These are phyloP conservation scores for Phaseolus lunatus DNA, from an alignment of 306 rosid genomes.

Conservation along the genomic window DNA sequence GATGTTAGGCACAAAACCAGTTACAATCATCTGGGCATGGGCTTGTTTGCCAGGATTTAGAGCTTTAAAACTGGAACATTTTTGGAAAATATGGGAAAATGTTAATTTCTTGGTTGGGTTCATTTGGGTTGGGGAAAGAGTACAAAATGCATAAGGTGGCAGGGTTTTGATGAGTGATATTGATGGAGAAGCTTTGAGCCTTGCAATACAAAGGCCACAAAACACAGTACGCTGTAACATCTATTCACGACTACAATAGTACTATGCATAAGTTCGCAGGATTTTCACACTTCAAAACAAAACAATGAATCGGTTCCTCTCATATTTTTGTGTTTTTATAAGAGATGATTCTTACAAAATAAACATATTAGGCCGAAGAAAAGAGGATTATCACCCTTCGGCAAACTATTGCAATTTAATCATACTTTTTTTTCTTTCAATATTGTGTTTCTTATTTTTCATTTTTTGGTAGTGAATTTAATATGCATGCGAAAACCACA, in stretches of 20 bases:
- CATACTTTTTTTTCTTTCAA: too few relatives aligned
- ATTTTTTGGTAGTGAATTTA: too few relatives aligned
- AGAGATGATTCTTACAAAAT: not conserved
- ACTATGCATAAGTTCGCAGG: constrained; percentile 40
- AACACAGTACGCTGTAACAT: constrained; percentile 42
- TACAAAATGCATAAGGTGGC: constrained; percentile 41
- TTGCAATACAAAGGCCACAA: constrained; percentile 38
- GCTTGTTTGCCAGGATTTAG: constrained; percentile 73
- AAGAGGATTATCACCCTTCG: not conserved
- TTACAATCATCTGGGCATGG: constrained; percentile 70
- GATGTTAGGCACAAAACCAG: constrained; percentile 75
- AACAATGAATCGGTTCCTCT: not conserved
- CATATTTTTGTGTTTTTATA: not conserved
- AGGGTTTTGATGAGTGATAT: constrained; percentile 3
- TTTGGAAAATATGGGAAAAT: constrained; percentile 78
- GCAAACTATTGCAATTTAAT: not conserved
- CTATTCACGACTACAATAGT: not conserved
- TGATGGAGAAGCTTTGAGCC: constrained; percentile 23
- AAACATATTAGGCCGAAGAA: not conserved
- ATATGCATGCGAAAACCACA: too few relatives aligned
- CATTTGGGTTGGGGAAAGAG: constrained; percentile 44
- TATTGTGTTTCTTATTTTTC: too few relatives aligned
- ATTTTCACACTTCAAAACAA: constrained; percentile 19
- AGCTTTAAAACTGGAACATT: constrained; percentile 63
- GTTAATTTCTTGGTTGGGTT: constrained; percentile 58